Percentiles rank a stretch among this genome's conserved stretches.
phyloP scores from a whole-genome alignment of 2,329 filamentous ascomycete species.

The Chalaropsis thielavioides region DNA sequence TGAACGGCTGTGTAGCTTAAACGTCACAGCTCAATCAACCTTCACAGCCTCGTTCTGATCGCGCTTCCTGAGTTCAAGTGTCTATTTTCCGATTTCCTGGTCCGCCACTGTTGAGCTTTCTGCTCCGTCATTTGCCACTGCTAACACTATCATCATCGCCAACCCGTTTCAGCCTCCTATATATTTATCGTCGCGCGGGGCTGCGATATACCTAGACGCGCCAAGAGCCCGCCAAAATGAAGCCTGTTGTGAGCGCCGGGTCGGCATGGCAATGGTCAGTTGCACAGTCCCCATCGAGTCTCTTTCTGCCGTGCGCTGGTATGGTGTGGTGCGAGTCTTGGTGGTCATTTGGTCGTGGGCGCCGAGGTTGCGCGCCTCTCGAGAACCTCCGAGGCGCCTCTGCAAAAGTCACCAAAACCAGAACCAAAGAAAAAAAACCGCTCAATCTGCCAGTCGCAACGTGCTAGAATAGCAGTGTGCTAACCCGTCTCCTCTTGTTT shows the following conservation, averaged over 20 bases:
- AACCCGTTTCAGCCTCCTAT: not conserved
- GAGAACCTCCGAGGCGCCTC: not conserved
- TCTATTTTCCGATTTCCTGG: not conserved
- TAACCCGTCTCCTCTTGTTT: not conserved
- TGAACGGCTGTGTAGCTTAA: not conserved
- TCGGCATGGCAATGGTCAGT: conserved; percentile 91
- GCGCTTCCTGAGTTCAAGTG: not conserved
- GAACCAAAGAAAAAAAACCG: not conserved
- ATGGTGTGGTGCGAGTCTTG: not conserved
- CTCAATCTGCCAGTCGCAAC: not conserved
- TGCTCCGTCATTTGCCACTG: conserved; percentile 21
- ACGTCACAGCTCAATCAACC: not conserved
- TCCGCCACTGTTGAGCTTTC: conserved; percentile 9
- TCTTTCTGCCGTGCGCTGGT: too few species aligned
- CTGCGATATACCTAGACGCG: not conserved
- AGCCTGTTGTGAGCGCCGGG: conserved; percentile 80
- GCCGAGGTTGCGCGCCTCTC: not conserved
- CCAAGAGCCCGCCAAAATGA: conserved; percentile 48
- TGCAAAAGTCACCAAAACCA: not conserved
- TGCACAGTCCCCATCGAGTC: conserved; percentile 1
- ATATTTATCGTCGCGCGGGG: not conserved
- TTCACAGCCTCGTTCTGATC: not conserved
- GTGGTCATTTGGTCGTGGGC: not conserved
- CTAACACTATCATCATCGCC: not conserved
- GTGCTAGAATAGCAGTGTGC: not conserved